Conservation (phyloP, 352 stramenopile genomes). For the Lagenidium sp. region DNA sequence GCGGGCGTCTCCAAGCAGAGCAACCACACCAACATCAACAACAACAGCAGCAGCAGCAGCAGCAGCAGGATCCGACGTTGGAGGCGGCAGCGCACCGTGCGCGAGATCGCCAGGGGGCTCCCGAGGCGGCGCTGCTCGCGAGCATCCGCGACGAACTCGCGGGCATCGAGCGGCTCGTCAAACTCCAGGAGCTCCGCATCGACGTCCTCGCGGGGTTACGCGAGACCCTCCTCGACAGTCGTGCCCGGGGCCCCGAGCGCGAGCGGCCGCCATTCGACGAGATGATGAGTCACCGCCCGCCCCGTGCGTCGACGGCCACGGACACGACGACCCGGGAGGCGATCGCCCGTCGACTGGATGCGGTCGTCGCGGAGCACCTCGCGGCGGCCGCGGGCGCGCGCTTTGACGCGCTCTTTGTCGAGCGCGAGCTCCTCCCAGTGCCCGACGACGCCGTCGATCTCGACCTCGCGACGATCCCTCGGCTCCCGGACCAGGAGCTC, state of each 20-base stretch:
- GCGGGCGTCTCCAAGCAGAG: background rate
- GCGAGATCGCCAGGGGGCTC: no score
- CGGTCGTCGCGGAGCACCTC: background rate
- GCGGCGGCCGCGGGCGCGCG: background rate
- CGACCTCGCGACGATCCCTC: conserved; percentile 28
- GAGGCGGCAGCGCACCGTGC: no score
- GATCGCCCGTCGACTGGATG: conserved; percentile 6
- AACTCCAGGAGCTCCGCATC: conserved; percentile 9
- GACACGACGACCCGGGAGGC: background rate
- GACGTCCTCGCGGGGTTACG: conserved; percentile 9
- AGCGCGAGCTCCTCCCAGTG: conserved; percentile 8
- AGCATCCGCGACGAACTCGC: conserved; percentile 11
- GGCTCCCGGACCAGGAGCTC: conserved; percentile 18
- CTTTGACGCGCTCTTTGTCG: conserved; percentile 43
- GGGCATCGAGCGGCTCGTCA: conserved; percentile 6
- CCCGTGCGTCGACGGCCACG: background rate
- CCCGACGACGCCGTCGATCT: conserved; percentile 20
- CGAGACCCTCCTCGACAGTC: no score
- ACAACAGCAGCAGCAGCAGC: background rate
- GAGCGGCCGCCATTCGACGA: no score
- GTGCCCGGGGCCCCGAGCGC: no score
- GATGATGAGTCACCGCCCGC: no score
- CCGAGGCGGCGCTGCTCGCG: conserved; percentile 1
- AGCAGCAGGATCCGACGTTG: no score
- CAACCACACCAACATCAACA: background rate